Conservation (phyloP, 441 rosid species). For the Arabidopsis hybrid region DNA sequence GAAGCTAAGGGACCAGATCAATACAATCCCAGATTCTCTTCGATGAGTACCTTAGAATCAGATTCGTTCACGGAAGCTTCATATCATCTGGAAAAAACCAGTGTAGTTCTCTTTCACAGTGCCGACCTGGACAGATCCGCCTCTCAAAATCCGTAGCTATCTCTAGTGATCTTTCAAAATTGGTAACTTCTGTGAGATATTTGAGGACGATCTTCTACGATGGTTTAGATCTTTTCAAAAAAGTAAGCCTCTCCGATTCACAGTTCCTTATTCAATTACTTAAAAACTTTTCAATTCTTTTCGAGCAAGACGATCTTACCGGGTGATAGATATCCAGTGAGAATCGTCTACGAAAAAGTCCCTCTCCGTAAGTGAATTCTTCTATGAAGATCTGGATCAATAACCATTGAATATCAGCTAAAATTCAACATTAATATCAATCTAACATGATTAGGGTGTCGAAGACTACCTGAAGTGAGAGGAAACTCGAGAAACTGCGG, state of each 20-base stretch:
- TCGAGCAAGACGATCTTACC: conserved; percentile 32
- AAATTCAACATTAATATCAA: conserved; percentile 5
- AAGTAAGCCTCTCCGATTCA: neutral
- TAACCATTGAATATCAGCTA: conserved; percentile 19
- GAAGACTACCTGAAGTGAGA: conserved; percentile 35
- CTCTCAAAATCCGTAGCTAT: neutral
- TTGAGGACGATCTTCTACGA: conserved; percentile 18
- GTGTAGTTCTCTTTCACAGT: conserved; percentile 14
- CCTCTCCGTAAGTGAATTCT: neutral
- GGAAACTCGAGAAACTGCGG: conserved; percentile 26
- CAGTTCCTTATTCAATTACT: neutral
- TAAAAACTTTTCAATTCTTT: neutral
- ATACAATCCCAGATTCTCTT: conserved; percentile 33
- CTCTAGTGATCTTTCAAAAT: conserved; percentile 10
- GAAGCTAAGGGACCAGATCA: conserved; percentile 28
- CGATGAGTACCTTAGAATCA: conserved; percentile 25
- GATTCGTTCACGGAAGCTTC: conserved; percentile 34
- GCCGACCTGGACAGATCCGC: conserved; percentile 32
- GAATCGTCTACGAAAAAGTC: neutral
- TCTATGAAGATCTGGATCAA: conserved; percentile 38
- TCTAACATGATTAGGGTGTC: neutral
- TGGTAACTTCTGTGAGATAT: conserved; percentile 24
- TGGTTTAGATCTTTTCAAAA: conserved; percentile 25
- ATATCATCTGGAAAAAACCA: conserved; percentile 13
- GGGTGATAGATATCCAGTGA: neutral